These are phyloP conservation scores for Mycena haematopus DNA, from an alignment of 768 basidiomycete species.

Conservation along the genomic window DNA sequence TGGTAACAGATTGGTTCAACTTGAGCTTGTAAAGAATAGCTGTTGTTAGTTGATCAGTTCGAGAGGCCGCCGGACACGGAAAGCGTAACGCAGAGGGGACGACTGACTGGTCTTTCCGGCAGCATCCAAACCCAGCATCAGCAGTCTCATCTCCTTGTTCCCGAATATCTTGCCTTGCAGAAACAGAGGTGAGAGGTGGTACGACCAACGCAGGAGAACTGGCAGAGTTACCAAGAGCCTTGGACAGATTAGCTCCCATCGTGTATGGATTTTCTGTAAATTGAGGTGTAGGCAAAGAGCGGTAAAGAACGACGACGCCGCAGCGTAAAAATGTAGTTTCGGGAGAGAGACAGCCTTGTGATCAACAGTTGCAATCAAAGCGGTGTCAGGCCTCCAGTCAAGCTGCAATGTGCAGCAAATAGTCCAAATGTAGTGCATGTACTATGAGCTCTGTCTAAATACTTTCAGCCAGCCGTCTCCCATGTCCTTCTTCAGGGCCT, in stretches of 20 bases:
- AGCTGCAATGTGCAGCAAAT: neutral
- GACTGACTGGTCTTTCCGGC: constrained; percentile 97
- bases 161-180: constrained; percentile 87
- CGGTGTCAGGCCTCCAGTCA: neutral
- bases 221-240: constrained; percentile 67
- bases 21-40: constrained; percentile 99
- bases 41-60: constrained; percentile 41
- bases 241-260: constrained; percentile 89
- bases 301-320: constrained; percentile 70
- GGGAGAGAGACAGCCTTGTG: constrained; percentile 4
- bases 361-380: constrained; percentile 4
- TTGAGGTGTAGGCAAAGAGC: constrained; percentile 34
- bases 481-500: constrained; percentile 85
- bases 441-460: constrained; percentile 63
- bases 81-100: constrained; percentile 3
- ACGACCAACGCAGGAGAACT: constrained; percentile 15
- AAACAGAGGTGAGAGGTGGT: constrained; percentile 18
- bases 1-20: constrained; percentile 97
- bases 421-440: constrained; percentile 2
- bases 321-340: constrained; percentile 30
- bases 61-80: neutral
- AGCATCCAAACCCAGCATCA: constrained; percentile 97
- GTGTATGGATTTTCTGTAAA: constrained; percentile 31
- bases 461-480: constrained; percentile 91
- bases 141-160: constrained; percentile 97